phyloP scores from a whole-genome alignment of 208 protist genomes.

The Leishmania major region DNA sequence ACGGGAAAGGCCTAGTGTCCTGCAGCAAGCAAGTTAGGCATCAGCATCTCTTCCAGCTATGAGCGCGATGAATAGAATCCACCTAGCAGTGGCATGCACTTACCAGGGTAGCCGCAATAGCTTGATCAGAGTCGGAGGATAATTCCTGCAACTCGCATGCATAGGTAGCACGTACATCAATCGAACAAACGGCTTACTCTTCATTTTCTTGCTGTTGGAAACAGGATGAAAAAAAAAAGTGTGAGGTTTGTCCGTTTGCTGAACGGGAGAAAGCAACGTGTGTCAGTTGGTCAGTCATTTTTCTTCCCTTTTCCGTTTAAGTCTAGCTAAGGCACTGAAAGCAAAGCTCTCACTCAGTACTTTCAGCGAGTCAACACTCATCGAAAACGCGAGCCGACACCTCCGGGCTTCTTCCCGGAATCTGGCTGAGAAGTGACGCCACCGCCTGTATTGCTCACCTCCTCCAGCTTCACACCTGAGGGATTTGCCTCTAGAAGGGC shows the following conservation, averaged over 20 bases:
- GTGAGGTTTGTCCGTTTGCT: not conserved
- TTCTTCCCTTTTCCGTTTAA: not conserved
- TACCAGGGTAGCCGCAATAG: too few species aligned
- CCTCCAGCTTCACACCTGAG: slow-evolving; percentile 76
- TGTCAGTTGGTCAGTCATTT: not conserved
- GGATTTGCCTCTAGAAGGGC: slow-evolving; percentile 85
- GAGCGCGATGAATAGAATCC: not conserved
- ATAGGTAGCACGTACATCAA: not conserved
- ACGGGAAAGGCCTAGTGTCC: not conserved
- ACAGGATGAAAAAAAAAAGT: slow-evolving; percentile 17
- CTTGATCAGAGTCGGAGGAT: not conserved
- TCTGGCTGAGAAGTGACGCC: not conserved
- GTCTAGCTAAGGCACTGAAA: not conserved
- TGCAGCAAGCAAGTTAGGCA: not conserved
- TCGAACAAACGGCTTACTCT: not conserved
- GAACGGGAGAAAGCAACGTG: not conserved
- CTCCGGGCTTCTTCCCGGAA: slow-evolving; percentile 29
- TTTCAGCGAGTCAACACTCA: slow-evolving; percentile 13
- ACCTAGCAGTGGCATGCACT: not conserved
- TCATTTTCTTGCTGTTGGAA: not conserved
- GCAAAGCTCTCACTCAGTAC: not conserved
- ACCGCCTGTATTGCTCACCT: slow-evolving; percentile 36
- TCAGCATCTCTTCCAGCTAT: not conserved
- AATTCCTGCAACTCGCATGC: not conserved
- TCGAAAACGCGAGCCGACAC: slow-evolving; percentile 74